These are phyloP conservation scores for Zalaria sp. DNA, from an alignment of 2,329 filamentous ascomycete species.

Conservation along the genomic window DNA sequence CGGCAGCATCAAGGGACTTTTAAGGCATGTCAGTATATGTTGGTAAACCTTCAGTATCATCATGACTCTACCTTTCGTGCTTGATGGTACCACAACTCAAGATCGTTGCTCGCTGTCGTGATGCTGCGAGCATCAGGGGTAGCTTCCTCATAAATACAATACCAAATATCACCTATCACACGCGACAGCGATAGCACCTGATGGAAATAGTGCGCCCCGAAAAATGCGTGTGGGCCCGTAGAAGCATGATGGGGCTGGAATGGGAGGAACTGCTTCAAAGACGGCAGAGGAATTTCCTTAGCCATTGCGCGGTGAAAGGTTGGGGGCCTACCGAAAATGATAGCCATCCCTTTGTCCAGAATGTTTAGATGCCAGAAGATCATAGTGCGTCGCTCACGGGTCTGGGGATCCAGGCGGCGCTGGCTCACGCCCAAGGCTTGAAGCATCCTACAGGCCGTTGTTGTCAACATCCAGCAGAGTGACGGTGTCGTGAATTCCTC, in stretches of 20 bases:
- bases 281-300: conserved; percentile 8
- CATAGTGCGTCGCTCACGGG: conserved; percentile 8
- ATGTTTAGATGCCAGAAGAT: conserved; percentile 12
- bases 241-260: conserved; percentile 5
- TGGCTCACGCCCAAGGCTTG: conserved; percentile 10
- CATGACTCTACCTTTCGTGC: neutral
- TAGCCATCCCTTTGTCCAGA: conserved; percentile 10
- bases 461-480: conserved; percentile 12
- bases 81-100: conserved; percentile 8
- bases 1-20: conserved; percentile 9
- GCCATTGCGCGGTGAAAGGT: conserved; percentile 9
- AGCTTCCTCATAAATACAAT: conserved; percentile 5
- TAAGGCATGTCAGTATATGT: neutral
- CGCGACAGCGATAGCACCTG: conserved; percentile 7
- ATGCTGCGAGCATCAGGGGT: neutral
- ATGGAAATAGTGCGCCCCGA: conserved; percentile 10
- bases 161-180: conserved; percentile 9
- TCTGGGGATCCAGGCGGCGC: conserved; percentile 7
- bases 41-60: too few species aligned
- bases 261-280: conserved; percentile 8
- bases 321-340: conserved; percentile 10
- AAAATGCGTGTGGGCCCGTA: conserved; percentile 4
- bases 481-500: conserved; percentile 12
- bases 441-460: conserved; percentile 12
- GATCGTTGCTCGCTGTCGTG: conserved; percentile 1